A percentile compares a stretch with the other conserved stretches of the same genome.
Evolutionary conservation across 352 stramenopile species (phyloP).

Genomic region (Peronospora farinosa): DNA sequence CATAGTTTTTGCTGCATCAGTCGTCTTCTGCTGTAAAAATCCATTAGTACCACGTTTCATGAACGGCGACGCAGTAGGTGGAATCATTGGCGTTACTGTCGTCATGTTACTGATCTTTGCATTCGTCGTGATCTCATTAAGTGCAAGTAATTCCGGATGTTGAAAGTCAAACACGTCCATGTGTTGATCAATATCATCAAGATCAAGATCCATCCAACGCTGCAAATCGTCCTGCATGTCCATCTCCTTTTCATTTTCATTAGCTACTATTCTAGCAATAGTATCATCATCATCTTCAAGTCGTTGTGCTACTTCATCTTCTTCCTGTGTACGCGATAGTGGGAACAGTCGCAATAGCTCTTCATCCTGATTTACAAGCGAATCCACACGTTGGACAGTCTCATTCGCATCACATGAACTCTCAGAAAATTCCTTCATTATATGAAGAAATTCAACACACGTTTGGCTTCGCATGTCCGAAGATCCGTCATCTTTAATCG

Average conservation of each 20-base stretch:
- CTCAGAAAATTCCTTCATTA: slow-evolving; percentile 72
- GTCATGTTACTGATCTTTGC: not conserved
- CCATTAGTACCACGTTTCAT: slow-evolving; percentile 28
- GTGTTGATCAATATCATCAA: slow-evolving; percentile 46
- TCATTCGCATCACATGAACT: slow-evolving; percentile 58
- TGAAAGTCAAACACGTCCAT: slow-evolving; percentile 57
- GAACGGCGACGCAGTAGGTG: slow-evolving; percentile 22
- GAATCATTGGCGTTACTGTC: slow-evolving; percentile 7
- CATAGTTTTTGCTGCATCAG: slow-evolving; percentile 9
- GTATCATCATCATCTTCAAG: slow-evolving; percentile 21
- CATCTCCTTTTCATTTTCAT: slow-evolving; percentile 32
- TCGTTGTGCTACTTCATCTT: slow-evolving; percentile 21
- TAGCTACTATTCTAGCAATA: slow-evolving; percentile 19
- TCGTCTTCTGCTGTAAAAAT: slow-evolving; percentile 22
- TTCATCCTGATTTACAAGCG: slow-evolving; percentile 52
- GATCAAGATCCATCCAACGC: slow-evolving; percentile 55
- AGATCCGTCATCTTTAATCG: slow-evolving; percentile 14
- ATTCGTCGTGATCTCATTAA: slow-evolving; percentile 14
- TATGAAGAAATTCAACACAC: slow-evolving; percentile 62
- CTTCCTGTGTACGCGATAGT: slow-evolving; percentile 27
- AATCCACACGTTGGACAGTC: slow-evolving; percentile 60
- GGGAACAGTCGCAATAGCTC: slow-evolving; percentile 50
- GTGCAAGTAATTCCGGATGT: slow-evolving; percentile 22
- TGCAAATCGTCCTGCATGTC: slow-evolving; percentile 50
- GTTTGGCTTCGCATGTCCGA: slow-evolving; percentile 44